A percentile compares a stretch with the other conserved stretches of the same genome.
Conservation (phyloP, 352 stramenopile species). For the Globisporangium perplexum region DNA sequence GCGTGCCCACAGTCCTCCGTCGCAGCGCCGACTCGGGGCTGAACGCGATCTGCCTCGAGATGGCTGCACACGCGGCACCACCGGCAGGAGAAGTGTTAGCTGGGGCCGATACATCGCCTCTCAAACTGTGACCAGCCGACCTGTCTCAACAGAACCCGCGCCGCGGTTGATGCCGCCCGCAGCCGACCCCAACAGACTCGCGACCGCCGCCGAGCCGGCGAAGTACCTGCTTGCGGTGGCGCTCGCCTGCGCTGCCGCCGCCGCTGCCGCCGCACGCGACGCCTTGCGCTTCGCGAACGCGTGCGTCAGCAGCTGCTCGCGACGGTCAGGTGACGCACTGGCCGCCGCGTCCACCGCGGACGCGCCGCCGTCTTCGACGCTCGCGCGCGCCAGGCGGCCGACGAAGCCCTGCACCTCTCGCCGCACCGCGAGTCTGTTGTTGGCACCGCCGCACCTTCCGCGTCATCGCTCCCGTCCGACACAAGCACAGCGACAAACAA, state of each 20-base stretch:
- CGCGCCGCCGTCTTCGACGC: constrained; percentile 17
- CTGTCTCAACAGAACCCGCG: constrained; percentile 7
- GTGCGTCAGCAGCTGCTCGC: constrained; percentile 14
- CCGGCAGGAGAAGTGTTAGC: background rate
- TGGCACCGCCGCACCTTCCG: background rate
- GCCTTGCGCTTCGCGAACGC: constrained; percentile 12
- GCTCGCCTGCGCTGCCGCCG: background rate
- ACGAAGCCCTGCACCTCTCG: constrained; percentile 72
- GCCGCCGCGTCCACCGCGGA: background rate
- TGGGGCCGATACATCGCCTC: background rate
- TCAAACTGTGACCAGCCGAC: background rate
- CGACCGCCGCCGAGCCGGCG: background rate
- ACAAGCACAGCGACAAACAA: background rate
- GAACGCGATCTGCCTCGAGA: constrained; percentile 48
- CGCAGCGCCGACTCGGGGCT: constrained; percentile 20
- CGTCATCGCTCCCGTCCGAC: background rate
- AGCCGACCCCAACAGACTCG: background rate
- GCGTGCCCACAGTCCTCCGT: constrained; percentile 5
- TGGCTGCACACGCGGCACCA: constrained; percentile 8
- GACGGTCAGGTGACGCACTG: constrained; percentile 6
- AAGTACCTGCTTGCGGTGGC: background rate
- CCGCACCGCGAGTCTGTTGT: constrained; percentile 40
- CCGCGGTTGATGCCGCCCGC: constrained; percentile 16
- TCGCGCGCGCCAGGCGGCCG: constrained; percentile 47
- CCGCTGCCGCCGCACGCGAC: background rate